These are phyloP conservation scores for Annulohypoxylon nitens DNA, from an alignment of 495 filamentous ascomycete species.

Conservation along the genomic window DNA sequence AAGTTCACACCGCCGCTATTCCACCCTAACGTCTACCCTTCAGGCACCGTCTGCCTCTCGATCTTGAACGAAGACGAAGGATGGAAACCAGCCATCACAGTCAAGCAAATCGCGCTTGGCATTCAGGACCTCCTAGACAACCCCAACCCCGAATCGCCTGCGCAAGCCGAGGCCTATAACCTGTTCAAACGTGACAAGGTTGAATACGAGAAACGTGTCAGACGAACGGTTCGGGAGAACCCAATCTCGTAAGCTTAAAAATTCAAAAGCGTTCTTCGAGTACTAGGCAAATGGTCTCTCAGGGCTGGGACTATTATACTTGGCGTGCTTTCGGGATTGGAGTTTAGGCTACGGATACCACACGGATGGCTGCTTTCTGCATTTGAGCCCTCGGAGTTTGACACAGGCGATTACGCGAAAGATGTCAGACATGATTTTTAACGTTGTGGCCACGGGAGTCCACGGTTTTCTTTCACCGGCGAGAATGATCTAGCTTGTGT, in stretches of 20 bases:
- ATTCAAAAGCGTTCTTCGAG: slow-evolving; percentile 26
- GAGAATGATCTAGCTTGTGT: slow-evolving; percentile 10
- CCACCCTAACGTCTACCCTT: slow-evolving; percentile 99
- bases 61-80: slow-evolving; percentile 99
- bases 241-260: slow-evolving; percentile 66
- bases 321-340: slow-evolving; percentile 44
- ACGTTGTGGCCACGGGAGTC: slow-evolving; percentile 18
- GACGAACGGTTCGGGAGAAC: slow-evolving; percentile 88
- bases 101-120: slow-evolving; percentile 95
- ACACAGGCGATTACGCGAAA: slow-evolving; percentile 35
- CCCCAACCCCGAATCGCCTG: slow-evolving; percentile 96
- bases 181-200: slow-evolving; percentile 90
- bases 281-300: slow-evolving; percentile 14
- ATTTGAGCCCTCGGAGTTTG: slow-evolving; percentile 46
- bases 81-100: slow-evolving; percentile 98
- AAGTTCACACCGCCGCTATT: slow-evolving; percentile 97
- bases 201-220: slow-evolving; percentile 90
- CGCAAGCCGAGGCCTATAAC: slow-evolving; percentile 97
- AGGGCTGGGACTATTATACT: slow-evolving; percentile 30
- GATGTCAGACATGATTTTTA: slow-evolving; percentile 30
- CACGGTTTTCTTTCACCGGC: slow-evolving; percentile 13
- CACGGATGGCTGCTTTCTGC: slow-evolving; percentile 50
- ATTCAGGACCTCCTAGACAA: slow-evolving; percentile 96
- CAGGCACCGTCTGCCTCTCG: slow-evolving; percentile 95
- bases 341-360: slow-evolving; percentile 52